Conservation (phyloP, 768 basidiomycete species). For the Suillus bovinus region DNA sequence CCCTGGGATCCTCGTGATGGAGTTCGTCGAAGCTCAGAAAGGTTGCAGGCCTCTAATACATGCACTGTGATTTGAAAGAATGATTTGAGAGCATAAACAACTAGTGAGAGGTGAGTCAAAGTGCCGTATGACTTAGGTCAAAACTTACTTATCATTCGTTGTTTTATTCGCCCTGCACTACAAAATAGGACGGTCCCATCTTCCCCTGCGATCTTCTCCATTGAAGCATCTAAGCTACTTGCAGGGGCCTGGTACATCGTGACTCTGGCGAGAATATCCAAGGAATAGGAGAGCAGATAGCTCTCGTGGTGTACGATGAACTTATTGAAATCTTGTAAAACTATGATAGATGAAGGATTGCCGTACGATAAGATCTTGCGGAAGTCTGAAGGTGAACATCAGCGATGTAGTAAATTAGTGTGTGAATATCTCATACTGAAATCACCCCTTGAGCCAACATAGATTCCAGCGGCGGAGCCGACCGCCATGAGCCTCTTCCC, state of each 20-base stretch:
- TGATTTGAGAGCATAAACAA: conserved; percentile 67
- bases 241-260: conserved; percentile 48
- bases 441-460: conserved; percentile 54
- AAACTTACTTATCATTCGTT: conserved; percentile 53
- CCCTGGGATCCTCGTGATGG: conserved; percentile 36
- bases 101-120: conserved; percentile 34
- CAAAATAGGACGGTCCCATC: conserved; percentile 62
- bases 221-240: conserved; percentile 52
- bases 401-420: conserved; percentile 1
- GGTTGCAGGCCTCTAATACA: conserved; percentile 55
- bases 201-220: conserved; percentile 60
- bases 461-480: conserved; percentile 71
- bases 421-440: conserved; percentile 43
- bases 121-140: background rate
- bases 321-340: conserved; percentile 62
- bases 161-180: conserved; percentile 52
- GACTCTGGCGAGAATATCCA: conserved; percentile 67
- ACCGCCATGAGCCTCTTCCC: conserved; percentile 62
- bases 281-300: conserved; percentile 62
- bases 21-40: conserved; percentile 35
- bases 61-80: conserved; percentile 60
- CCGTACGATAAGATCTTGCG: conserved; percentile 52
- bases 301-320: conserved; percentile 65
- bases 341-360: conserved; percentile 55
- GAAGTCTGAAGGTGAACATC: conserved; percentile 45